These are phyloP conservation scores for Trichocomaceae sp. DNA, from an alignment of 2,329 filamentous ascomycete genomes.

Conservation along the genomic window DNA sequence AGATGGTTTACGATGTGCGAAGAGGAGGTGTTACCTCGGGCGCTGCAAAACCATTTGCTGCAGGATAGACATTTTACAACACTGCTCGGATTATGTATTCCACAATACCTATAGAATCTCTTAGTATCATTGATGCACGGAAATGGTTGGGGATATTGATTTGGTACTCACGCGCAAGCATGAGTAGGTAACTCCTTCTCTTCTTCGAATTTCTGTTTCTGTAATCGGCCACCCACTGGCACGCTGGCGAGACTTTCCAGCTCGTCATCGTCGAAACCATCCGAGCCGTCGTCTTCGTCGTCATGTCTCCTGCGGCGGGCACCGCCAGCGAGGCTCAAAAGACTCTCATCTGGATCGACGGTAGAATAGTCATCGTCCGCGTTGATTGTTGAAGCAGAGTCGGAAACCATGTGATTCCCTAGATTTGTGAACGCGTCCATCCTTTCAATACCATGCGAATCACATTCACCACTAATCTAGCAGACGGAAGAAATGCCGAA, in stretches of 20 bases:
- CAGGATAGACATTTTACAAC: slow-evolving; percentile 95
- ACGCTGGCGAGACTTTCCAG: slow-evolving; percentile 70
- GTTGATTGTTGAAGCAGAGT: slow-evolving; percentile 80
- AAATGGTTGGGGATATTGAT: not conserved
- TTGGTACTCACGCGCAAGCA: slow-evolving; percentile 76
- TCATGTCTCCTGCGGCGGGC: slow-evolving; percentile 64
- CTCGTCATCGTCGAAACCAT: slow-evolving; percentile 77
- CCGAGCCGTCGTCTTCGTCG: slow-evolving; percentile 84
- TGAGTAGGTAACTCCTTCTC: slow-evolving; percentile 88
- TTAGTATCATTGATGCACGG: not conserved
- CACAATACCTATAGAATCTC: slow-evolving; percentile 65
- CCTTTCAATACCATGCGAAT: slow-evolving; percentile 2
- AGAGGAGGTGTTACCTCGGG: slow-evolving; percentile 89
- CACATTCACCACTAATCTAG: not conserved
- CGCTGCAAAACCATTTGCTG: slow-evolving; percentile 99
- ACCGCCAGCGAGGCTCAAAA: slow-evolving; percentile 55
- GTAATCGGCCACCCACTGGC: slow-evolving; percentile 67
- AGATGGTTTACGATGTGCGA: slow-evolving; percentile 98
- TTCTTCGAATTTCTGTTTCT: slow-evolving; percentile 59
- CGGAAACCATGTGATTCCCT: slow-evolving; percentile 77
- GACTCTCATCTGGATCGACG: slow-evolving; percentile 70
- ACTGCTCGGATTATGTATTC: slow-evolving; percentile 89
- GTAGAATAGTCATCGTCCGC: slow-evolving; percentile 71
- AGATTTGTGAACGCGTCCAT: slow-evolving; percentile 77
- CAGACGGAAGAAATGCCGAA: not conserved